A percentile compares a stretch with the other conserved stretches of the same genome.
These are phyloP conservation scores for Xylaria acuta DNA, from an alignment of 495 filamentous ascomycete genomes.

Conservation along the genomic window DNA sequence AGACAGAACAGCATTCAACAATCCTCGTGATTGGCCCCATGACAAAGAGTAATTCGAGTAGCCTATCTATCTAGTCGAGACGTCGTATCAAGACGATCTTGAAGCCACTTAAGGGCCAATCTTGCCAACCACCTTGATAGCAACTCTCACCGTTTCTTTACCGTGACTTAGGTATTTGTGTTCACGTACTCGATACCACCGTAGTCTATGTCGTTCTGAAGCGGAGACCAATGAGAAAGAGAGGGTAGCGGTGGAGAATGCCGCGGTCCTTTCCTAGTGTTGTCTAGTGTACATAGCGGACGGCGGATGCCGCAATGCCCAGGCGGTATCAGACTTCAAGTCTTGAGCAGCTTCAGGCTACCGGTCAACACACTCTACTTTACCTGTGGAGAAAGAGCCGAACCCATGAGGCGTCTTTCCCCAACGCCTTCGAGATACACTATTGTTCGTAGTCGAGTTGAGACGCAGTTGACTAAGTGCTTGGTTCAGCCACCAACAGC, in stretches of 20 bases:
- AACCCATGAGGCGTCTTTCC: neutral
- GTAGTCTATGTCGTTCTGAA: neutral
- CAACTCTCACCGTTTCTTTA: neutral
- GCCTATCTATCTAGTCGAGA: constrained; percentile 14
- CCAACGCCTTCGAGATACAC: neutral
- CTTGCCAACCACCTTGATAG: neutral
- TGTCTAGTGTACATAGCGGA: neutral
- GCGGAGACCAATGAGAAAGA: neutral
- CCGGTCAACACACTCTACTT: neutral
- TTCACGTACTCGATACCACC: neutral
- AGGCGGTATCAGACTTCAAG: neutral
- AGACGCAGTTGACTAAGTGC: neutral
- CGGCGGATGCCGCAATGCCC: neutral
- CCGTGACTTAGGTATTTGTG: neutral
- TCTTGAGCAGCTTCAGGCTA: neutral
- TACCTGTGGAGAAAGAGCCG: constrained; percentile 1
- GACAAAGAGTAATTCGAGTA: constrained; percentile 4
- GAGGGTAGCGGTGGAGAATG: neutral
- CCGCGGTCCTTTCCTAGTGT: neutral
- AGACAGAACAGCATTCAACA: neutral
- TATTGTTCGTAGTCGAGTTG: neutral
- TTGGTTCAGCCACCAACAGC: neutral
- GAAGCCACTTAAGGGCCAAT: neutral
- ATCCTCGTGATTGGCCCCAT: neutral
- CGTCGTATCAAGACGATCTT: neutral